phyloP scores from a whole-genome alignment of 139 green algal genomes.

The Picochlorum sp. region DNA sequence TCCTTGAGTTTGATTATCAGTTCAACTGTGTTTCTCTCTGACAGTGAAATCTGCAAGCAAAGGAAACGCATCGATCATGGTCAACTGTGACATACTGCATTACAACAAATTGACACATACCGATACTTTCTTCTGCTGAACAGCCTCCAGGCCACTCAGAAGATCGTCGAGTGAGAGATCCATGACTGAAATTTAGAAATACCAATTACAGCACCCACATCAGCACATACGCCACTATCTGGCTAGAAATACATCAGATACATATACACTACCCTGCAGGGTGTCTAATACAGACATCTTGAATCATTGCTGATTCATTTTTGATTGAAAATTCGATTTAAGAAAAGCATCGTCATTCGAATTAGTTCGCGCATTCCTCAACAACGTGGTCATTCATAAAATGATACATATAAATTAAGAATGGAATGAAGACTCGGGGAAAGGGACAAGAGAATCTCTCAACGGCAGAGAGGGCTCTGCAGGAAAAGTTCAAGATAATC shows the following conservation, averaged over 20 bases:
- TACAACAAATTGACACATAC: conserved; percentile 14
- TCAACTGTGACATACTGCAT: background rate
- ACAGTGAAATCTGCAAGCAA: conserved; percentile 43
- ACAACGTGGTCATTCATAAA: background rate
- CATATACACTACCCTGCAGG: too few relatives aligned
- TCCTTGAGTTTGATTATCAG: conserved; percentile 76
- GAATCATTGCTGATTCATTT: too few relatives aligned
- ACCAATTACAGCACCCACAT: background rate
- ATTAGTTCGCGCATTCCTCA: too few relatives aligned
- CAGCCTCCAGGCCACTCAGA: conserved; percentile 45
- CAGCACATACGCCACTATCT: background rate
- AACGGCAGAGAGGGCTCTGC: background rate
- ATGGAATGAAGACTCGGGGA: background rate
- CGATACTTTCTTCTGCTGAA: conserved; percentile 58
- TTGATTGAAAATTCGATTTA: background rate
- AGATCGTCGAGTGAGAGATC: conserved; percentile 55
- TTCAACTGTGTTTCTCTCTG: conserved; percentile 83
- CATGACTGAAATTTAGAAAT: conserved; percentile 11
- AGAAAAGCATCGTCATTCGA: background rate
- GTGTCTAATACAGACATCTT: too few relatives aligned
- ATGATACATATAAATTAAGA: background rate
- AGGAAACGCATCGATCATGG: background rate
- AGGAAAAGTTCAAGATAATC: conserved; percentile 3
- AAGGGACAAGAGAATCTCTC: background rate
- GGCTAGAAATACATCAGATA: background rate